phyloP scores from a whole-genome alignment of 805 yeast genomes.

The Lipomyces yamanashiensis region DNA sequence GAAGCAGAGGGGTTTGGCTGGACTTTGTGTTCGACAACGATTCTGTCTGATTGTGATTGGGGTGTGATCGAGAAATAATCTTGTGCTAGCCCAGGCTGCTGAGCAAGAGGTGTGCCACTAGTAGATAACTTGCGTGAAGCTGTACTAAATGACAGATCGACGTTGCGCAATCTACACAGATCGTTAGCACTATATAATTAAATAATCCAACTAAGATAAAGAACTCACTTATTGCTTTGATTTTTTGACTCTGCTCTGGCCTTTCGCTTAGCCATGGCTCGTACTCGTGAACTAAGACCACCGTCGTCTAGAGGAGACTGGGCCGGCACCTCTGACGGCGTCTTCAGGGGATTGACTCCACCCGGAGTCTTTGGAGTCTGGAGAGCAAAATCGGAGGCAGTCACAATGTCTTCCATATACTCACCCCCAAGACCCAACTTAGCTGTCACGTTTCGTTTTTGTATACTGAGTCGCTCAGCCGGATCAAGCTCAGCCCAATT shows the following conservation, averaged over 20 bases:
- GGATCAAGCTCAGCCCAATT: slow-evolving; percentile 49
- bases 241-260: slow-evolving; percentile 33
- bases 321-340: slow-evolving; percentile 17
- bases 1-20: slow-evolving; percentile 64
- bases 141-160: slow-evolving; percentile 41
- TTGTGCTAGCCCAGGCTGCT: slow-evolving; percentile 15
- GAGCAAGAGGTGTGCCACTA: slow-evolving; percentile 4
- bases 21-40: slow-evolving; percentile 78
- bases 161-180: slow-evolving; percentile 16
- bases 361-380: slow-evolving; percentile 25
- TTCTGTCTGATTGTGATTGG: slow-evolving; percentile 71
- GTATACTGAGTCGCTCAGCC: slow-evolving; percentile 56
- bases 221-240: slow-evolving; percentile 24
- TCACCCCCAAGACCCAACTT: slow-evolving; percentile 53
- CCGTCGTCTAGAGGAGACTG: slow-evolving; percentile 44
- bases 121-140: slow-evolving; percentile 38
- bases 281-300: slow-evolving; percentile 64
- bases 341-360: slow-evolving; percentile 11
- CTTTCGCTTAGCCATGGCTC: slow-evolving; percentile 92
- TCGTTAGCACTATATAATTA: neutral
- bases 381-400: slow-evolving; percentile 35
- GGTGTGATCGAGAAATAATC: slow-evolving; percentile 58
- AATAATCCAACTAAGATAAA: neutral
- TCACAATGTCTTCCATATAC: slow-evolving; percentile 45
- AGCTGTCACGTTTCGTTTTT: slow-evolving; percentile 52